Percentiles rank a stretch among this genome's conserved stretches.
phyloP scores from a whole-genome alignment of 257 asterid species.

The Jasminum sambac region DNA sequence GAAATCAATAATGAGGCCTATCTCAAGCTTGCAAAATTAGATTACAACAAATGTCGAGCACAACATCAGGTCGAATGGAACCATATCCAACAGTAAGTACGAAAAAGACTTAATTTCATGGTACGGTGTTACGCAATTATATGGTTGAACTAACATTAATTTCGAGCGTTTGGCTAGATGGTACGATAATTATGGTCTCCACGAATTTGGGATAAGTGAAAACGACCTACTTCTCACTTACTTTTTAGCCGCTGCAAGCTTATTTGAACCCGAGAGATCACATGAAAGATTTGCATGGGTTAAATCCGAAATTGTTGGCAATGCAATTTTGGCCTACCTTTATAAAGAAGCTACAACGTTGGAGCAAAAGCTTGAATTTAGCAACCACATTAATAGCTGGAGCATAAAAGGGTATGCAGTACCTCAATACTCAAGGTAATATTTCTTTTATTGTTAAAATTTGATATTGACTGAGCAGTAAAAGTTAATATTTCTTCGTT shows the following conservation, averaged over 20 bases:
- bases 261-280: conserved; percentile 38
- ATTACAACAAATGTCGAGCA: conserved; percentile 43
- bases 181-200: conserved; percentile 28
- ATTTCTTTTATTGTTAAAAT: too few relatives aligned
- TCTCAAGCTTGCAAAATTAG: conserved; percentile 41
- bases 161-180: conserved; percentile 30
- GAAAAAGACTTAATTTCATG: neutral
- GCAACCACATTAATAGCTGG: neutral
- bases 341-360: neutral
- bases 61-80: conserved; percentile 53
- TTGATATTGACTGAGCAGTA: too few relatives aligned
- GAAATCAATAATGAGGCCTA: conserved; percentile 31
- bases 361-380: conserved; percentile 9
- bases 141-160: neutral
- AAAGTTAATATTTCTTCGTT: neutral
- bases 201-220: conserved; percentile 35
- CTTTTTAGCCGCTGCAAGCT: conserved; percentile 41
- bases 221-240: conserved; percentile 33
- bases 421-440: neutral
- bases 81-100: conserved; percentile 33
- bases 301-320: conserved; percentile 32
- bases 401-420: neutral
- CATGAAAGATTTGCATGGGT: conserved; percentile 47
- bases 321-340: conserved; percentile 28
- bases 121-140: neutral